Evolutionary conservation across 305 asterid species (phyloP).

Genomic region (Fraxinus floribunda): DNA sequence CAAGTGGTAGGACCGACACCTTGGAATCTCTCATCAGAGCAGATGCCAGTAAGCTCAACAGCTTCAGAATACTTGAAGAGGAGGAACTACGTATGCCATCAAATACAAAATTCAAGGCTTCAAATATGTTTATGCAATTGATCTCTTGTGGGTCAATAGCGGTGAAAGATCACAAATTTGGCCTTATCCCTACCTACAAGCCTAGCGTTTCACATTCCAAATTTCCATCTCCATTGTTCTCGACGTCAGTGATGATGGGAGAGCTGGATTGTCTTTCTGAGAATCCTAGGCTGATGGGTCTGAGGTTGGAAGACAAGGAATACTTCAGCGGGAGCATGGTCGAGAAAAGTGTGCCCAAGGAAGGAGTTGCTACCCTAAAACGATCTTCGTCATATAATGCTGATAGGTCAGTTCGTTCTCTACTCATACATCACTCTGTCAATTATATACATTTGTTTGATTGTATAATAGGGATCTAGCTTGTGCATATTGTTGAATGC

Average conservation of each 20-base stretch:
- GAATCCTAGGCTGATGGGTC: conserved; percentile 59
- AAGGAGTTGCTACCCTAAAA: conserved; percentile 61
- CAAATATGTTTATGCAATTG: conserved; percentile 83
- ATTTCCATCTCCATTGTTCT: conserved; percentile 75
- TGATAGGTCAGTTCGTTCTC: conserved; percentile 53
- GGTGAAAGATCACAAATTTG: conserved; percentile 84
- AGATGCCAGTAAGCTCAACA: conserved; percentile 76
- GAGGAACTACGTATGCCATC: conserved; percentile 64
- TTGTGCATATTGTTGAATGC: neutral
- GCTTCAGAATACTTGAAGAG: conserved; percentile 82
- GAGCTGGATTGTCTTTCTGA: conserved; percentile 75
- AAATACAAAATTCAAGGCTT: conserved; percentile 64
- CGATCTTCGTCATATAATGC: conserved; percentile 80
- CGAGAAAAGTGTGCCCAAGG: conserved; percentile 68
- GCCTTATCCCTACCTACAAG: conserved; percentile 74
- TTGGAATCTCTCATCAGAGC: conserved; percentile 86
- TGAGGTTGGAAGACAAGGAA: conserved; percentile 77
- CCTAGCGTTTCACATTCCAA: conserved; percentile 81
- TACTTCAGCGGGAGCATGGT: conserved; percentile 89
- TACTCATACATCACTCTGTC: neutral
- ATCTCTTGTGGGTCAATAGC: conserved; percentile 91
- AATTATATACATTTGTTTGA: neutral
- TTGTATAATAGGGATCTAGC: neutral
- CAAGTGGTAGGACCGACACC: conserved; percentile 78
- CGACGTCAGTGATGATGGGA: conserved; percentile 68